Conservation (phyloP, 306 rosid genomes). For the peach (Prunus persica) region Prunus_persica_NCBIv2 NC_034009.1:42136501-42137000, state of each 20-base stretch:
- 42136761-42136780: conserved; percentile 4
- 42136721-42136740: conserved; percentile 1
- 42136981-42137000: no score
- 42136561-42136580: neutral
- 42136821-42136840: neutral
- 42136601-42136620: conserved; percentile 5
- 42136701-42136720: neutral
- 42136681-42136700: neutral
- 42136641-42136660: conserved; percentile 34
- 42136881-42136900: neutral
- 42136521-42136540: neutral
- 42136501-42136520: neutral
- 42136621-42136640: conserved; percentile 17
- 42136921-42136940: neutral
- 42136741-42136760: neutral
- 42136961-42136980: neutral
- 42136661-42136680: conserved; percentile 10
- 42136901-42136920: neutral
- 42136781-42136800: neutral
- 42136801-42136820: conserved; percentile 2
- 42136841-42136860: neutral
- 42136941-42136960: neutral
- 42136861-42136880: neutral
- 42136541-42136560: neutral
- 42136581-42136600: neutral